These are phyloP conservation scores for Pleurotus tuoliensis DNA, from an alignment of 768 basidiomycete species.

Conservation along the genomic window DNA sequence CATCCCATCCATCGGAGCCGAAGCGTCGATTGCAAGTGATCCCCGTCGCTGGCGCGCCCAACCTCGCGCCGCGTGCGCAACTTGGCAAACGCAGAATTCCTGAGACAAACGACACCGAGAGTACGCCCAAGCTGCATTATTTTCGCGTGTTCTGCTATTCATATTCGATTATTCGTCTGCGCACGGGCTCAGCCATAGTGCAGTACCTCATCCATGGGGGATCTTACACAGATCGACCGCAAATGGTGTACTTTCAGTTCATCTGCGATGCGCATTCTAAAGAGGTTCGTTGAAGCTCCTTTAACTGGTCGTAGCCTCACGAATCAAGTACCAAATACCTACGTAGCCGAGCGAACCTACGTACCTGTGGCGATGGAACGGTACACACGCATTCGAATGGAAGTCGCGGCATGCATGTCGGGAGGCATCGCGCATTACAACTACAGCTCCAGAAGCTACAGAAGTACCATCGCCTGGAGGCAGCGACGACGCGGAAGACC, in stretches of 20 bases:
- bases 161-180: background rate
- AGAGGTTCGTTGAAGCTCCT: constrained; percentile 11
- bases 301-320: too few species aligned
- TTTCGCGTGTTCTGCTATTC: too few species aligned
- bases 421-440: too few species aligned
- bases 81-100: constrained; percentile 10
- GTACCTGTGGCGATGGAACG: background rate
- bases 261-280: constrained; percentile 20
- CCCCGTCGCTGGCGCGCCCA: constrained; percentile 19
- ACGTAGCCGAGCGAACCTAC: background rate
- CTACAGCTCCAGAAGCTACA: too few species aligned
- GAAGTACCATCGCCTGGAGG: too few species aligned
- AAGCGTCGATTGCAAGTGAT: constrained; percentile 30
- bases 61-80: constrained; percentile 17
- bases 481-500: too few species aligned
- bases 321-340: too few species aligned
- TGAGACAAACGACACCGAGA: background rate
- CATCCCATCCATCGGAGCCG: constrained; percentile 29
- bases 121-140: background rate
- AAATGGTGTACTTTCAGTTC: constrained; percentile 27
- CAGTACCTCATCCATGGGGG: constrained; percentile 29
- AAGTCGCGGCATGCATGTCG: background rate
- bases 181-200: constrained; percentile 15
- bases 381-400: background rate
- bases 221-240: constrained; percentile 20